phyloP scores from a whole-genome alignment of 805 yeast species.

The Priceomyces castillae region DNA sequence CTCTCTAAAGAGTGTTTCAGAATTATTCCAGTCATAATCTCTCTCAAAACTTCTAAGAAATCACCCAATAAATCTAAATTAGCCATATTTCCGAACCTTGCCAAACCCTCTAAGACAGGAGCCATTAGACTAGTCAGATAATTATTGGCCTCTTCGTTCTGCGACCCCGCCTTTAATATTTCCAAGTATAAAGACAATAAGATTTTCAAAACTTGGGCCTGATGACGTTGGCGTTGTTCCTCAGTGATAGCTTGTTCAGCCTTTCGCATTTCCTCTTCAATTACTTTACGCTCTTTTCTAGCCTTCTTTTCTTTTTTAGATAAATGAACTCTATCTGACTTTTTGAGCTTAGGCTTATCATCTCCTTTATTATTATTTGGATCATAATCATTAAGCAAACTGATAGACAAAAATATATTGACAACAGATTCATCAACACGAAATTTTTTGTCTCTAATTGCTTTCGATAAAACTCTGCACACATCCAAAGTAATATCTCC shows the following conservation, averaged over 20 bases:
- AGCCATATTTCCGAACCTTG: slow-evolving; percentile 87
- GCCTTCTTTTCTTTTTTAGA: slow-evolving; percentile 88
- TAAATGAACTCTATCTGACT: slow-evolving; percentile 86
- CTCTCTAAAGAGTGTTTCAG: slow-evolving; percentile 37
- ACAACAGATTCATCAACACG: slow-evolving; percentile 82
- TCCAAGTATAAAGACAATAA: slow-evolving; percentile 74
- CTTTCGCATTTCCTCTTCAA: slow-evolving; percentile 82
- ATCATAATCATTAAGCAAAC: slow-evolving; percentile 66
- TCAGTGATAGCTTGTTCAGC: slow-evolving; percentile 88
- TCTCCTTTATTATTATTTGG: slow-evolving; percentile 53
- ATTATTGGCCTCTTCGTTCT: slow-evolving; percentile 34
- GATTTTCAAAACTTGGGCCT: slow-evolving; percentile 76
- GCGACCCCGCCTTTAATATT: slow-evolving; percentile 53
- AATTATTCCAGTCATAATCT: slow-evolving; percentile 59
- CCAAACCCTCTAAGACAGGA: slow-evolving; percentile 85
- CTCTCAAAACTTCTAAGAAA: slow-evolving; percentile 83
- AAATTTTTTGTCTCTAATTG: slow-evolving; percentile 69
- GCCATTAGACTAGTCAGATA: slow-evolving; percentile 62
- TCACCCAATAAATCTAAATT: slow-evolving; percentile 93
- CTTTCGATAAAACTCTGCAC: slow-evolving; percentile 63
- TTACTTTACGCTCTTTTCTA: slow-evolving; percentile 79
- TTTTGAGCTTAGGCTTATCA: slow-evolving; percentile 54
- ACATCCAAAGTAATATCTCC: slow-evolving; percentile 81
- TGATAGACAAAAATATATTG: slow-evolving; percentile 66
- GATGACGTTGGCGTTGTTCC: slow-evolving; percentile 82